Conservation (phyloP, 352 stramenopile genomes). For the Nothophytophthora sp. region DNA sequence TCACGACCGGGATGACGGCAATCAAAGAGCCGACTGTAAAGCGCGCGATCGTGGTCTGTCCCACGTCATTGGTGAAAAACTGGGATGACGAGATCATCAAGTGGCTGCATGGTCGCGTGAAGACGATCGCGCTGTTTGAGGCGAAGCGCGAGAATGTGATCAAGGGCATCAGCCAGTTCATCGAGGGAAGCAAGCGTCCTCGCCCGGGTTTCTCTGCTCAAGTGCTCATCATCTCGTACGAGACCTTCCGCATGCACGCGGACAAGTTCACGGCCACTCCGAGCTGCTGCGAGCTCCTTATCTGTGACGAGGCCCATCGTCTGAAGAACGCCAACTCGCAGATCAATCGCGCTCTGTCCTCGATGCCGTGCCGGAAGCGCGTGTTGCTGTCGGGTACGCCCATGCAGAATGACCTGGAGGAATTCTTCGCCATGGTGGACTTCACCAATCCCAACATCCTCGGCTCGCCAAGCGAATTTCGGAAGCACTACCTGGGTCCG, state of each 20-base stretch:
- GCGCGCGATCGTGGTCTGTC: constrained; percentile 80
- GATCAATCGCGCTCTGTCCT: constrained; percentile 81
- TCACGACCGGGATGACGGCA: constrained; percentile 63
- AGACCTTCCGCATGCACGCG: constrained; percentile 94
- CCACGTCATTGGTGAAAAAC: constrained; percentile 89
- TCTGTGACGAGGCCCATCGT: constrained; percentile 99
- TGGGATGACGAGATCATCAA: constrained; percentile 91
- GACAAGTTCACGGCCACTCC: constrained; percentile 89
- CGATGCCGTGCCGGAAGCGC: constrained; percentile 88
- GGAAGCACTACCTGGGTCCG: constrained; percentile 90
- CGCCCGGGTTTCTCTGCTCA: constrained; percentile 55
- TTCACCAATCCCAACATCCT: constrained; percentile 90
- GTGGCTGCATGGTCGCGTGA: constrained; percentile 83
- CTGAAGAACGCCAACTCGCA: constrained; percentile 98
- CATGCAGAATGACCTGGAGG: constrained; percentile 99
- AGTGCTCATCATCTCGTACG: constrained; percentile 89
- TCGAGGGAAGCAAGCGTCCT: constrained; percentile 74
- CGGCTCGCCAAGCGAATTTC: constrained; percentile 89
- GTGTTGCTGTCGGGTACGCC: constrained; percentile 97
- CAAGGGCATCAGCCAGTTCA: constrained; percentile 82
- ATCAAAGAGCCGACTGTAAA: constrained; percentile 63
- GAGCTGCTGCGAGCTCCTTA: constrained; percentile 93
- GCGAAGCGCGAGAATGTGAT: constrained; percentile 82
- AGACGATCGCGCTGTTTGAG: constrained; percentile 84
- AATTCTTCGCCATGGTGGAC: constrained; percentile 98